A percentile compares a stretch with the other conserved stretches of the same genome.
phyloP scores from a whole-genome alignment of 2,329 filamentous ascomycete genomes.

The Pseudogymnoascus sp. region DNA sequence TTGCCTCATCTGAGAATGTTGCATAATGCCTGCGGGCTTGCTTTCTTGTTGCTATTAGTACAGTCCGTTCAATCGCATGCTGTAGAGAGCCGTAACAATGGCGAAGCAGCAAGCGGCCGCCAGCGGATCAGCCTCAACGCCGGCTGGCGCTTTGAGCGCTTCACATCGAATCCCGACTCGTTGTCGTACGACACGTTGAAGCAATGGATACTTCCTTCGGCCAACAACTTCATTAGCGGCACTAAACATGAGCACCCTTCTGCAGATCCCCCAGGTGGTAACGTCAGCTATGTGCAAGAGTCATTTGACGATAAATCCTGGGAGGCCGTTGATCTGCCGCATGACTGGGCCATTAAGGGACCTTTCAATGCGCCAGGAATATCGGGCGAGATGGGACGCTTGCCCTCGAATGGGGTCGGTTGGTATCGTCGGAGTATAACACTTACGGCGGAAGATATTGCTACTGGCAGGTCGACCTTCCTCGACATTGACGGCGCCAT shows the following conservation, averaged over 20 bases:
- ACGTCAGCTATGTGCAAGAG: slow-evolving; percentile 27
- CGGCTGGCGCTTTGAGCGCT: slow-evolving; percentile 33
- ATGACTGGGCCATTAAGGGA: slow-evolving; percentile 42
- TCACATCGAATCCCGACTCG: slow-evolving; percentile 29
- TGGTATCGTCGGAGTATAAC: slow-evolving; percentile 41
- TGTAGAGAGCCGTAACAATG: background rate
- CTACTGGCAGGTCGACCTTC: slow-evolving; percentile 31
- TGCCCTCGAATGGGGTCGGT: slow-evolving; percentile 44
- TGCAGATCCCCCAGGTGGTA: slow-evolving; percentile 22
- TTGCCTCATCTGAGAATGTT: background rate
- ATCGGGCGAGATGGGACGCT: slow-evolving; percentile 32
- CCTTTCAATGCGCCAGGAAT: slow-evolving; percentile 34
- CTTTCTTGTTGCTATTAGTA: background rate
- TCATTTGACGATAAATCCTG: slow-evolving; percentile 34
- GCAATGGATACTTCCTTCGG: slow-evolving; percentile 34
- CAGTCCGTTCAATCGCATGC: background rate
- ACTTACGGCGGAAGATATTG: slow-evolving; percentile 23
- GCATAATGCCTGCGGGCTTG: background rate
- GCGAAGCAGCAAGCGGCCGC: background rate
- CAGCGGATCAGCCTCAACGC: slow-evolving; percentile 18
- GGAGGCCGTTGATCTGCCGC: slow-evolving; percentile 35
- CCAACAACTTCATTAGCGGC: slow-evolving; percentile 33
- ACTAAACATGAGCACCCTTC: slow-evolving; percentile 27
- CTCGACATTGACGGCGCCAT: slow-evolving; percentile 29
- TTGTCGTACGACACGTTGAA: slow-evolving; percentile 32